Percentiles rank a stretch among this genome's conserved stretches.
These are phyloP conservation scores for Yarrowia sp. DNA, from an alignment of 805 yeast genomes.

Conservation along the genomic window DNA sequence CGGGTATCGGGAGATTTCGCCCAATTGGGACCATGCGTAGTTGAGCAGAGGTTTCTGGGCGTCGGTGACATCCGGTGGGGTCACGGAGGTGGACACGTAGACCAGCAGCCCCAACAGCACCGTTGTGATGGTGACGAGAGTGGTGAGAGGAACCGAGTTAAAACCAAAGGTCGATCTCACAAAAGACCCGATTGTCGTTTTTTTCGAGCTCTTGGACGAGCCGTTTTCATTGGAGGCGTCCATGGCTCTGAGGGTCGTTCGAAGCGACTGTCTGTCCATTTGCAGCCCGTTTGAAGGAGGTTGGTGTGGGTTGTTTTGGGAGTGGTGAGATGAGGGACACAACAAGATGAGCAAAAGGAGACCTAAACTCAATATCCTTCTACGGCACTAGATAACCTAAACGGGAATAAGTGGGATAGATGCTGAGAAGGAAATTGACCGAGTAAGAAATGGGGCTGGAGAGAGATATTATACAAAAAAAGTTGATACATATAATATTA, in stretches of 20 bases:
- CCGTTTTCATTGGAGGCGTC: background rate
- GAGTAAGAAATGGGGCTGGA: background rate
- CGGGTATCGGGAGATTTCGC: constrained; percentile 57
- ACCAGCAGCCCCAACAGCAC: constrained; percentile 8
- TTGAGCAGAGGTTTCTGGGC: background rate
- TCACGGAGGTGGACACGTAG: background rate
- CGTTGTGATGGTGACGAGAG: background rate
- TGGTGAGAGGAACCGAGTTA: constrained; percentile 7
- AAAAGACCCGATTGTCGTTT: constrained; percentile 4
- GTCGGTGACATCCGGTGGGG: background rate
- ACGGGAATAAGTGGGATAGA: background rate
- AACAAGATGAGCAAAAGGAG: constrained; percentile 14
- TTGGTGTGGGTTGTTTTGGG: background rate
- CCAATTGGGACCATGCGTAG: constrained; percentile 67
- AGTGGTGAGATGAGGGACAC: background rate
- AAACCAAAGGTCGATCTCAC: constrained; percentile 3
- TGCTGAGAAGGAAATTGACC: background rate
- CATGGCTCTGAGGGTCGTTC: constrained; percentile 19
- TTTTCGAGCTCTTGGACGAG: constrained; percentile 13
- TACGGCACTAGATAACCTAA: constrained; percentile 18
- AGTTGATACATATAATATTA: background rate
- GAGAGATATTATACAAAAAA: no score
- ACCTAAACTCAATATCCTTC: background rate
- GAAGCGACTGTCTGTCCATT: constrained; percentile 29
- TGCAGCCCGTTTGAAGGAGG: background rate